phyloP scores from a whole-genome alignment of 768 basidiomycete genomes.

The Hericium erinaceus region DNA sequence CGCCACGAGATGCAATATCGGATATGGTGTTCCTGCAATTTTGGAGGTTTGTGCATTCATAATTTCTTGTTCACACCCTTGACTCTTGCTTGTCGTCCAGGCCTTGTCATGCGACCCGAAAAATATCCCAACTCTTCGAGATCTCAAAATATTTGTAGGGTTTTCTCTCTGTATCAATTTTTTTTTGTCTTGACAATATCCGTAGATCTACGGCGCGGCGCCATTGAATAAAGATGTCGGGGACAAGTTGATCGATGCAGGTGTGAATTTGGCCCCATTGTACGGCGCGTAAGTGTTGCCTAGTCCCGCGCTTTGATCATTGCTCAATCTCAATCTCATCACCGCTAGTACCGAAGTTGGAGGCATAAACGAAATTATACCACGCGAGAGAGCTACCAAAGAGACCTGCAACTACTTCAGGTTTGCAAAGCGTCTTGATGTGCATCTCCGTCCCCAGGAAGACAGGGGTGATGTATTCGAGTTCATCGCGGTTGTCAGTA shows the following conservation, averaged over 20 bases:
- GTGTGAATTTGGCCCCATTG: constrained; percentile 22
- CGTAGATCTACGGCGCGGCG: constrained; percentile 30
- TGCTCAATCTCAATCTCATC: not conserved
- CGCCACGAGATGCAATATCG: constrained; percentile 4
- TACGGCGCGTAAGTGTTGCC: constrained; percentile 28
- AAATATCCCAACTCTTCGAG: constrained; percentile 5
- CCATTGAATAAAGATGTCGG: constrained; percentile 27
- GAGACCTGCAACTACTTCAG: constrained; percentile 30
- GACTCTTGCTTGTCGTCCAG: not conserved
- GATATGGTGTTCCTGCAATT: constrained; percentile 18
- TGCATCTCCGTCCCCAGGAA: constrained; percentile 24
- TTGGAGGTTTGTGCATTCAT: constrained; percentile 17
- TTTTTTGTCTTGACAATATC: not conserved
- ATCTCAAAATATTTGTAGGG: constrained; percentile 10
- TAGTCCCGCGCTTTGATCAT: too few relatives aligned
- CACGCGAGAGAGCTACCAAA: not conserved
- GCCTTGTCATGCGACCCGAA: constrained; percentile 12
- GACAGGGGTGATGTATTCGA: constrained; percentile 25
- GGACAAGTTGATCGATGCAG: constrained; percentile 22
- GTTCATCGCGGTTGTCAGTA: constrained; percentile 28
- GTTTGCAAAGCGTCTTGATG: constrained; percentile 14
- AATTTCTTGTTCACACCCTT: not conserved
- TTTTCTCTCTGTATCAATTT: not conserved
- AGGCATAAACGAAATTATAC: not conserved
- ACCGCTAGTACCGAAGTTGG: constrained; percentile 16